Conservation (phyloP, 2,329 filamentous ascomycete genomes). For the Cladosporium oxysporum region DNA sequence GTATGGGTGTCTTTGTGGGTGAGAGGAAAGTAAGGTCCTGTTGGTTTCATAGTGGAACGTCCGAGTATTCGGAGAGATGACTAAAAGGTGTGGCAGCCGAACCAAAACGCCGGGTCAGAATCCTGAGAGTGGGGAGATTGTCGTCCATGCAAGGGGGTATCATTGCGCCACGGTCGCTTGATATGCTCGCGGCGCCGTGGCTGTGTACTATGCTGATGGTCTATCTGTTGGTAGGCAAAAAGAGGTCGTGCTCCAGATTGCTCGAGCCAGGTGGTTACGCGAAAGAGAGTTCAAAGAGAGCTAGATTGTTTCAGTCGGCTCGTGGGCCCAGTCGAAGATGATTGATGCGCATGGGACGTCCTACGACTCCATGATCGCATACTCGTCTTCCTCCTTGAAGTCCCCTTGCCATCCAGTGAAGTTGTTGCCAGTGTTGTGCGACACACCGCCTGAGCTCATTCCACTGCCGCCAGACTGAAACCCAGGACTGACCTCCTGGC, state of each 20-base stretch:
- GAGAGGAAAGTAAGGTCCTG: not conserved
- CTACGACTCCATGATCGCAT: constrained; percentile 72
- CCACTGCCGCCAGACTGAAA: constrained; percentile 69
- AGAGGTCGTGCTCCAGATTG: constrained; percentile 18
- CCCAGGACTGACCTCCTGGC: constrained; percentile 48
- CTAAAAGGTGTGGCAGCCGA: constrained; percentile 7
- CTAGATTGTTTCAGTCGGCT: constrained; percentile 12
- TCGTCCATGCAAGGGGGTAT: constrained; percentile 20
- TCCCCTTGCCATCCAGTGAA: constrained; percentile 46
- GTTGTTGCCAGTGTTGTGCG: constrained; percentile 46
- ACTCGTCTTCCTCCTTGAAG: constrained; percentile 95
- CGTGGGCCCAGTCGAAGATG: constrained; percentile 2
- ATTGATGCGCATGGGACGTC: not conserved
- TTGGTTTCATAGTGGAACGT: constrained; percentile 1
- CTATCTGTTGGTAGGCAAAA: constrained; percentile 20
- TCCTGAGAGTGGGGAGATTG: constrained; percentile 21
- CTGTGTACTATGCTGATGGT: constrained; percentile 21
- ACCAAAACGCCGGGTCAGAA: constrained; percentile 16
- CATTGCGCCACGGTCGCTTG: constrained; percentile 19
- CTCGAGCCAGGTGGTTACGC: constrained; percentile 14
- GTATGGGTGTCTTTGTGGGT: constrained; percentile 7
- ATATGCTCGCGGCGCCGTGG: constrained; percentile 17
- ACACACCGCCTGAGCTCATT: constrained; percentile 50
- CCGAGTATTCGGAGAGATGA: not conserved
- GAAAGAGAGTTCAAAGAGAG: constrained; percentile 4